These are phyloP conservation scores for Colletotrichum sidae DNA, from an alignment of 2,329 filamentous ascomycete species.

Conservation along the genomic window DNA sequence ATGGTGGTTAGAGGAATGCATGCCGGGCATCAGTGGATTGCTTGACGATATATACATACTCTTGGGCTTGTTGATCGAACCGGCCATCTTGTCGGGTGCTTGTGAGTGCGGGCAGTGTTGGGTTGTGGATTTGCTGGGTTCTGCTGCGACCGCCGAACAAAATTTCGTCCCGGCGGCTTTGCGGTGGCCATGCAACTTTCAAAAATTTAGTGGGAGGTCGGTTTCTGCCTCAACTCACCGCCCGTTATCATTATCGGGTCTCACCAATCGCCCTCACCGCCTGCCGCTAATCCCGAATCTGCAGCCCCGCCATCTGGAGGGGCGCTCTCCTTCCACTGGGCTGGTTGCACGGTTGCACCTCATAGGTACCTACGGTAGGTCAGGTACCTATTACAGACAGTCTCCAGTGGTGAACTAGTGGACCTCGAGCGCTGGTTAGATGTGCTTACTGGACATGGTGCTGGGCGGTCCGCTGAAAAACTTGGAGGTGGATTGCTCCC, in stretches of 20 bases:
- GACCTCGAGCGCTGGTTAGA: conserved; percentile 21
- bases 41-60: conserved; percentile 51
- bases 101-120: conserved; percentile 6
- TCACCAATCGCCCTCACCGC: conserved; percentile 29
- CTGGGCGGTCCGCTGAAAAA: neutral
- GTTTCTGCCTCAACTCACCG: conserved; percentile 36
- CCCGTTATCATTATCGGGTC: conserved; percentile 25
- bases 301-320: conserved; percentile 26
- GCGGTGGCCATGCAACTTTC: conserved; percentile 27
- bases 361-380: too few species aligned
- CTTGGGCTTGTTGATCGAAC: conserved; percentile 66
- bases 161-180: conserved; percentile 26
- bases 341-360: too few species aligned
- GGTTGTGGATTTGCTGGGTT: neutral
- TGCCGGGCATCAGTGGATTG: neutral
- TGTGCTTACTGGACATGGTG: neutral
- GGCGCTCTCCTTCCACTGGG: neutral
- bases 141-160: conserved; percentile 27
- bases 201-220: conserved; percentile 40
- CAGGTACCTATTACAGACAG: too few species aligned
- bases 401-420: conserved; percentile 8
- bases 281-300: neutral
- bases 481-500: neutral
- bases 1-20: conserved; percentile 9
- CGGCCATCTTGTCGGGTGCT: conserved; percentile 56